Evolutionary conservation across 352 stramenopile species (phyloP).

Genomic region (Blastocystis sp.): DNA sequence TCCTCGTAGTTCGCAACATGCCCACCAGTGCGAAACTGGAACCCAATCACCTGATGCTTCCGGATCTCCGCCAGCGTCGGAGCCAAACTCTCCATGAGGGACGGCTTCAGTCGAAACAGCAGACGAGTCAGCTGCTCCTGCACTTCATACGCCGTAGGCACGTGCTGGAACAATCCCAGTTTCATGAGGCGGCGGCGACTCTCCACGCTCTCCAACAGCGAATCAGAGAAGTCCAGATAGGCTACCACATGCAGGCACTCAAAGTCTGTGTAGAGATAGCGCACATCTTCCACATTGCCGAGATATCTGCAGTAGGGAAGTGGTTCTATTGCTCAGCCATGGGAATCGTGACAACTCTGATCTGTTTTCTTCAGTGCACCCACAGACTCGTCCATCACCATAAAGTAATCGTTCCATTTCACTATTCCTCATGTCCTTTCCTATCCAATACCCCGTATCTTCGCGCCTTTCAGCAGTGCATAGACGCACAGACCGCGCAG

Average conservation of each 20-base stretch:
- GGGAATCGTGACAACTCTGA: background rate
- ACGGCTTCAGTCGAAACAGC: background rate
- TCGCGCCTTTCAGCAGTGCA: conserved; percentile 16
- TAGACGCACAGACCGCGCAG: background rate
- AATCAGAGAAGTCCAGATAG: background rate
- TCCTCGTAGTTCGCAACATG: background rate
- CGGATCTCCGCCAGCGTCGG: background rate
- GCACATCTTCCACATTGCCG: background rate
- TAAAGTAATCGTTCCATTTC: conserved; percentile 26
- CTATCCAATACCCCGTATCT: background rate
- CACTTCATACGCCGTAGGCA: conserved; percentile 28
- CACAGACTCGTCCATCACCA: background rate
- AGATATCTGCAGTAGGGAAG: background rate
- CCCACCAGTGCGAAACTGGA: conserved; percentile 49
- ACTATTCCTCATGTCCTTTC: background rate
- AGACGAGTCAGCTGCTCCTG: background rate
- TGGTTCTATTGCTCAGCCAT: background rate
- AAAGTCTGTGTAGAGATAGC: background rate
- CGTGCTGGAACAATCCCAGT: conserved; percentile 8
- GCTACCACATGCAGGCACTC: background rate
- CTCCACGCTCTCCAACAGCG: background rate
- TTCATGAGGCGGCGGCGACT: background rate
- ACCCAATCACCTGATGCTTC: background rate
- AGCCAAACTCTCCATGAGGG: background rate
- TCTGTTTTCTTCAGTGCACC: background rate